Evolutionary conservation across 371 early-diverging fungal species (phyloP).

Genomic region (Funneliformis caledonium): DNA sequence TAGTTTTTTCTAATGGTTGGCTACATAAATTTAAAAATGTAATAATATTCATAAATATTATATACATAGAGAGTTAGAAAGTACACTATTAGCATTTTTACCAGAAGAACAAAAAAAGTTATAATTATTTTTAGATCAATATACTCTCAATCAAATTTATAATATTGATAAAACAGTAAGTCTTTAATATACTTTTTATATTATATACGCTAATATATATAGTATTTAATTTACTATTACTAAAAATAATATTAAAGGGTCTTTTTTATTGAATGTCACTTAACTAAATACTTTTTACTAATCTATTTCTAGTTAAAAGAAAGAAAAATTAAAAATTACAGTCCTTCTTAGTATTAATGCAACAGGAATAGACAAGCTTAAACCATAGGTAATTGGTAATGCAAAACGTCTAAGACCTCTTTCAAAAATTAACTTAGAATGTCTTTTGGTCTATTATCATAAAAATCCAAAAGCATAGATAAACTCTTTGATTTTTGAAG

Average conservation of each 20-base stretch:
- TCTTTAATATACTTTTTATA: no score
- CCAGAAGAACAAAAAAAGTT: background rate
- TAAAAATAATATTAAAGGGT: no score
- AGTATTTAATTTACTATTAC: no score
- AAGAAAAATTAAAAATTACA: slow-evolving; percentile 1
- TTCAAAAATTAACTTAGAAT: background rate
- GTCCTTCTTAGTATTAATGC: slow-evolving; percentile 11
- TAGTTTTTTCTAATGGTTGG: slow-evolving; percentile 16
- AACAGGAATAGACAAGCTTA: slow-evolving; percentile 1
- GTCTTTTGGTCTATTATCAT: background rate
- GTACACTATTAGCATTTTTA: background rate
- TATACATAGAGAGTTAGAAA: background rate
- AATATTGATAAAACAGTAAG: background rate
- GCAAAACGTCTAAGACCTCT: background rate
- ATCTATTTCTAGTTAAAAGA: background rate
- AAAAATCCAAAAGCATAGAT: slow-evolving; percentile 15
- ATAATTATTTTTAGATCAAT: slow-evolving; percentile 10
- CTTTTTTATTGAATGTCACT: no score
- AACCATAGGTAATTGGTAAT: slow-evolving; percentile 5
- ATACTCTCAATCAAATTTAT: background rate
- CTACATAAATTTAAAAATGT: slow-evolving; percentile 15
- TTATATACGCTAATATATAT: no score
- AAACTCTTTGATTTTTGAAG: background rate
- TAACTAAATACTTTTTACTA: no score
- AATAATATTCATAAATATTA: background rate